Evolutionary conservation across 2,329 filamentous ascomycete genomes (phyloP).

Genomic region (Coniosporium tulheliwenetii): DNA sequence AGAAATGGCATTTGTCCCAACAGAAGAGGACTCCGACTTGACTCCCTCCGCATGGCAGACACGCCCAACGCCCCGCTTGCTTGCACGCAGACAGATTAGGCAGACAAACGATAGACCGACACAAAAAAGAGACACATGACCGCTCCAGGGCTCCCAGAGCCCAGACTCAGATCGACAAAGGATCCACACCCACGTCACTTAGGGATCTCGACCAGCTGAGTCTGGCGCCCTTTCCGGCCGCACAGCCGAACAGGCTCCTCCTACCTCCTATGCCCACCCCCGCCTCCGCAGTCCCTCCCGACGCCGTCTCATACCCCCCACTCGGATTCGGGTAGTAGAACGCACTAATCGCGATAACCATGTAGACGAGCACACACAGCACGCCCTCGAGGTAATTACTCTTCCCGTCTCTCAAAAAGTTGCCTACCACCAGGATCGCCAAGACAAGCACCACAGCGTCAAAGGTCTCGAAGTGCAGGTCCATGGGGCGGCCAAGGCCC

Average conservation of each 20-base stretch:
- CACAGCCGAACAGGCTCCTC: not conserved
- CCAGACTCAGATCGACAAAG: no score
- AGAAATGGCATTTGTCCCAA: no score
- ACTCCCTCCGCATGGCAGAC: no score
- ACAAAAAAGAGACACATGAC: no score
- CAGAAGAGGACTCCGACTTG: no score
- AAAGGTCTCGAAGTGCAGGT: constrained; percentile 76
- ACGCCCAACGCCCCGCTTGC: no score
- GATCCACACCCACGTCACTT: no score
- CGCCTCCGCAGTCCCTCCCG: constrained; percentile 1
- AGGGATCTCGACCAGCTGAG: not conserved
- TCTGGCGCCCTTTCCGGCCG: not conserved
- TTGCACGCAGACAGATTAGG: no score
- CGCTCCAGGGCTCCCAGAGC: no score
- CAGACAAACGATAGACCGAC: no score
- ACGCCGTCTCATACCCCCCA: not conserved
- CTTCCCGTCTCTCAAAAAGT: constrained; percentile 76
- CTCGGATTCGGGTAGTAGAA: constrained; percentile 46
- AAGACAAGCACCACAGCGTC: constrained; percentile 70
- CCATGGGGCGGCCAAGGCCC: constrained; percentile 55
- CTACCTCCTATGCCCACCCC: not conserved
- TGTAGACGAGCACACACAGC: constrained; percentile 56
- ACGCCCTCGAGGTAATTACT: constrained; percentile 81
- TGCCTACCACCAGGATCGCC: constrained; percentile 72
- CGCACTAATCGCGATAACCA: constrained; percentile 45